Percentiles rank a stretch among this genome's conserved stretches.
Evolutionary conservation across 2,329 filamentous ascomycete species (phyloP).

Genomic region (Ilyonectria mors-panacis): DNA sequence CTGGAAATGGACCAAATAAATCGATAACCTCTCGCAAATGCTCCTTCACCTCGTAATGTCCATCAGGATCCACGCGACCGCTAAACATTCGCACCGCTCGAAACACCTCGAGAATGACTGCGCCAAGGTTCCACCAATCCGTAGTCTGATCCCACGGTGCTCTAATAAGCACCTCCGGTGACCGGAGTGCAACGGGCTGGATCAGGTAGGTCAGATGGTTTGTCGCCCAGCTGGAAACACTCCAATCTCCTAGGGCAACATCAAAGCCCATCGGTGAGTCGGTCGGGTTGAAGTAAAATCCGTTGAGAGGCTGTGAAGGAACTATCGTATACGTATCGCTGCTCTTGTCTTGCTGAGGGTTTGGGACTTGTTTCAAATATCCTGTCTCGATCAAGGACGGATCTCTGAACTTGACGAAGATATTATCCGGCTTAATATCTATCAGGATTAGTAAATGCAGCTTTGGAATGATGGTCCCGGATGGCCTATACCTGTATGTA

Average conservation of each 20-base stretch:
- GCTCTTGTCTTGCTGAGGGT: slow-evolving; percentile 24
- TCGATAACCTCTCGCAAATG: slow-evolving; percentile 39
- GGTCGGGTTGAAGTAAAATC: slow-evolving; percentile 34
- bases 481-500: slow-evolving; percentile 39
- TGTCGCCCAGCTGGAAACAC: slow-evolving; percentile 39
- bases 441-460: neutral
- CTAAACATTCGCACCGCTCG: slow-evolving; percentile 36
- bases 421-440: slow-evolving; percentile 45
- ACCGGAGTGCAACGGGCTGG: slow-evolving; percentile 40
- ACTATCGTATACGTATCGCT: slow-evolving; percentile 26
- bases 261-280: slow-evolving; percentile 23
- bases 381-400: slow-evolving; percentile 28
- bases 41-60: slow-evolving; percentile 30
- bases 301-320: slow-evolving; percentile 23
- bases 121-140: slow-evolving; percentile 45
- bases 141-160: slow-evolving; percentile 37
- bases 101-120: slow-evolving; percentile 36
- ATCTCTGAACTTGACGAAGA: slow-evolving; percentile 42
- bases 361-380: slow-evolving; percentile 29
- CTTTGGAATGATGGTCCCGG: neutral
- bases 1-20: slow-evolving; percentile 36
- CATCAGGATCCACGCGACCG: slow-evolving; percentile 8
- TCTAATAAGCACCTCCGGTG: slow-evolving; percentile 44
- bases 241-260: slow-evolving; percentile 39
- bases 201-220: slow-evolving; percentile 41